Base-by-base conservation (phyloP, 2,329 filamentous ascomycete species). In the Ilyonectria robusta region DNA sequence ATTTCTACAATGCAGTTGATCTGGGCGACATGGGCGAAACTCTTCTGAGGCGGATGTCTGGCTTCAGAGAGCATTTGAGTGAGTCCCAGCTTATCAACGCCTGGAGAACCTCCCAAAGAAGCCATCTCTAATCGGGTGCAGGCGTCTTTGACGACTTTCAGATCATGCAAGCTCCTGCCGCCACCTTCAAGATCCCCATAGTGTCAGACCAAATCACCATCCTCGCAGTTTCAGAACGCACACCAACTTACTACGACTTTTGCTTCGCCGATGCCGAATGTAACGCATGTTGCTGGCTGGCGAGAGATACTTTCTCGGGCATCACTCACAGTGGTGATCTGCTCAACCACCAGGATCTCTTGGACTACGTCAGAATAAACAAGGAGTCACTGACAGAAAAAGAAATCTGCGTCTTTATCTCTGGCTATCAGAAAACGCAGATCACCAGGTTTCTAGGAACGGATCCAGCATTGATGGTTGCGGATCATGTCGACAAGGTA, bases 1-100 rank as follows among this genome's bases (percentile, higher is more conserved):
- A 40, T 51, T 70, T 70, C 48, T 71, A 62, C 56, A 71, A 71
- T 68, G 69, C 67, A 4, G 69, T 71, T 0, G 69, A 71, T 40
- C 61, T 71, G 21, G 69, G 67, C 10, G 67, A 70, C 51, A 71
- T 71, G 67, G 69, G 69, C 3, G 65, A 72, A 53, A 59, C 61
- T 31, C 67, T 71, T 19, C 54, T 68, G 44, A 50, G 65, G 11
- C 64, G 68, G 58, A 70, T 70, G 68, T 56, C 37, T 19, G 56
- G 55, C 40, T 71, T 67, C 57, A 15, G 46, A 4, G 26, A n/a
- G 3, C 42, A 65, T 33, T 29, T 66, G 3, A 44, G 65, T 68
- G 37, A 7, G 62, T 44, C 40, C 13, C 40, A 44, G 15, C 40
- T 19, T 44, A 44, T 10, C 40, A 44, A 19, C 8, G 40, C 40